Evolutionary conservation across 257 asterid species (phyloP).

Genomic region (Solanum verrucosum): DNA sequence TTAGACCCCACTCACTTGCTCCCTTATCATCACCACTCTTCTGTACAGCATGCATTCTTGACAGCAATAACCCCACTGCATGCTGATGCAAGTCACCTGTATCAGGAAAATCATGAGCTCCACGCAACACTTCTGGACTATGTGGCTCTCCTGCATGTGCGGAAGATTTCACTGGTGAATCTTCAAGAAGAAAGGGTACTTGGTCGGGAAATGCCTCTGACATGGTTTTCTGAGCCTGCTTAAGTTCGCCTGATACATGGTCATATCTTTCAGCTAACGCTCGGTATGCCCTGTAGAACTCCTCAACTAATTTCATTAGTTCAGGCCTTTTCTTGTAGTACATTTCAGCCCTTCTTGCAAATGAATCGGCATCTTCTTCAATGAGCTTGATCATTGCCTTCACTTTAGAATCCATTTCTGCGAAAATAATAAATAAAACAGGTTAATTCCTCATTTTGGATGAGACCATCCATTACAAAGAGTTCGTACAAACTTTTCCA

Average conservation of each 20-base stretch:
- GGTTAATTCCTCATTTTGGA: not conserved
- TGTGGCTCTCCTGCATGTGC: conserved; percentile 27
- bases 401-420: conserved; percentile 57
- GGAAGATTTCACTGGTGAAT: conserved; percentile 41
- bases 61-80: conserved; percentile 11
- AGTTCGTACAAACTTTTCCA: not conserved
- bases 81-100: conserved; percentile 16
- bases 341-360: conserved; percentile 8
- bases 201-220: conserved; percentile 84
- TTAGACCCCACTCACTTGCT: conserved; percentile 31
- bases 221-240: conserved; percentile 76
- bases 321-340: conserved; percentile 6
- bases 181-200: conserved; percentile 54
- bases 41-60: conserved; percentile 1
- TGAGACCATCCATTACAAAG: not conserved
- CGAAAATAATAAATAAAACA: not conserved
- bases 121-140: conserved; percentile 32
- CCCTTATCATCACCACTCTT: conserved; percentile 20
- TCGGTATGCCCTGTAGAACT: not conserved
- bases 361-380: conserved; percentile 3
- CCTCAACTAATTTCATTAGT: conserved; percentile 1
- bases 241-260: conserved; percentile 75
- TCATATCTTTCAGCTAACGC: conserved; percentile 1
- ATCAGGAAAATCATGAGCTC: conserved; percentile 24
- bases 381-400: conserved; percentile 1